Percentiles rank a stretch among this genome's conserved stretches.
Evolutionary conservation across 768 basidiomycete species (phyloP).

Genomic region (Psilocybe subaeruginosa): DNA sequence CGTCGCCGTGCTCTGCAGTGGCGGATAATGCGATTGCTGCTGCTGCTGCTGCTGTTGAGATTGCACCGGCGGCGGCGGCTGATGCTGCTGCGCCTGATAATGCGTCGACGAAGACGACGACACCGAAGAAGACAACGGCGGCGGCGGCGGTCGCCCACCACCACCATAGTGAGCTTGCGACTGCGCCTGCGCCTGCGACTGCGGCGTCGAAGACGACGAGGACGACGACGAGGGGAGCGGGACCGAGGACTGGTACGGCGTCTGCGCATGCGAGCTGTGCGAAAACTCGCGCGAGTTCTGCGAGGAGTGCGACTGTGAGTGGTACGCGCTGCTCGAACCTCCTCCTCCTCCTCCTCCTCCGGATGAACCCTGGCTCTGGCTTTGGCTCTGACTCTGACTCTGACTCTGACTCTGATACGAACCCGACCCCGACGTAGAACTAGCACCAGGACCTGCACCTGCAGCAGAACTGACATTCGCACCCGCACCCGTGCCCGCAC

Average conservation of each 20-base stretch:
- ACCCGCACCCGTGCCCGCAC: neutral
- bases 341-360: neutral
- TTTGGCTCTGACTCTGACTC: slow-evolving; percentile 13
- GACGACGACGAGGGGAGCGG: neutral
- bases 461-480: neutral
- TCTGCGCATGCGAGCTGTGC: slow-evolving; percentile 1
- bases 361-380: slow-evolving; percentile 15
- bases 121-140: neutral
- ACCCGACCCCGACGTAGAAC: neutral
- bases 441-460: neutral
- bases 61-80: no score
- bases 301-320: slow-evolving; percentile 19
- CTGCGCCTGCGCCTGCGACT: no score
- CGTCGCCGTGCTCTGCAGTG: neutral
- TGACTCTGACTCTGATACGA: slow-evolving; percentile 8
- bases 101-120: no score
- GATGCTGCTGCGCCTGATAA: no score
- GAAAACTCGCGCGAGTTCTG: no score
- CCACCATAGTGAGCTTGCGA: no score
- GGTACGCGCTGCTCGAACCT: neutral
- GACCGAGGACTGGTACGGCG: slow-evolving; percentile 7
- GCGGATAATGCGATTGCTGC: neutral
- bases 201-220: neutral
- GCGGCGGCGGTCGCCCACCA: neutral
- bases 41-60: no score